phyloP scores from a whole-genome alignment of 1,284 basidiomycete genomes.

The Cryptococcus maquisensis region DNA sequence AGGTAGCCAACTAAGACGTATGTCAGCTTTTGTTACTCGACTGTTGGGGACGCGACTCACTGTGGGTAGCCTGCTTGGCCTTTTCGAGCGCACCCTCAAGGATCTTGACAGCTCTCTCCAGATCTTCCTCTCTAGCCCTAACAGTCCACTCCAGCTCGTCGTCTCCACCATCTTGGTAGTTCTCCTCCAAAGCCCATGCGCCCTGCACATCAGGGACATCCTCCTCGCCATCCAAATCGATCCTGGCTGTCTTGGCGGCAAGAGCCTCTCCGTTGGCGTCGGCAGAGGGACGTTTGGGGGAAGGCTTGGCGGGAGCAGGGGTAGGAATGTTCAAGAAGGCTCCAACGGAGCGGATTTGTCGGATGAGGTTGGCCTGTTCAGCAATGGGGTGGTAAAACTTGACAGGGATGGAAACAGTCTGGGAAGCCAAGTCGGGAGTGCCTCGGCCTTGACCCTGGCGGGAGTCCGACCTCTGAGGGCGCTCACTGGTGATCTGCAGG shows the following conservation, averaged over 20 bases:
- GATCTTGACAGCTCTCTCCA: constrained; percentile 65
- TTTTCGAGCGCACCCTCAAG: constrained; percentile 67
- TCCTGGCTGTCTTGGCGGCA: constrained; percentile 61
- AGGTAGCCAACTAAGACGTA: constrained; percentile 43
- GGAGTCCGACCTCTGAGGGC: constrained; percentile 19
- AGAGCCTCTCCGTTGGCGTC: constrained; percentile 14
- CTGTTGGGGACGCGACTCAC: constrained; percentile 31
- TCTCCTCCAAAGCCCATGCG: constrained; percentile 64
- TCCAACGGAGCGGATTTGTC: constrained; percentile 68
- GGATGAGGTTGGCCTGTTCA: constrained; percentile 80
- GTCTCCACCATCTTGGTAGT: constrained; percentile 71
- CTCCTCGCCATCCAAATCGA: constrained; percentile 64
- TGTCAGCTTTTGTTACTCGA: background rate
- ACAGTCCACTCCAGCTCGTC: constrained; percentile 68
- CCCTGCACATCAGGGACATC: constrained; percentile 56
- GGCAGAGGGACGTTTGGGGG: constrained; percentile 58
- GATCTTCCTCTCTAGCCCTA: constrained; percentile 69
- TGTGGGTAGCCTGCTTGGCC: constrained; percentile 56
- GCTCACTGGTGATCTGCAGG: constrained; percentile 53
- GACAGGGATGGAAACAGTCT: constrained; percentile 66
- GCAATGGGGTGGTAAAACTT: constrained; percentile 80
- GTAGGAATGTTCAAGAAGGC: constrained; percentile 73
- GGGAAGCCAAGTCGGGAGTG: constrained; percentile 50
- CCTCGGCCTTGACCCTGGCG: constrained; percentile 19
- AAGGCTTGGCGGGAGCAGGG: constrained; percentile 60